phyloP scores from a whole-genome alignment of 768 basidiomycete species.

The Aureoboletus auriporus region DNA sequence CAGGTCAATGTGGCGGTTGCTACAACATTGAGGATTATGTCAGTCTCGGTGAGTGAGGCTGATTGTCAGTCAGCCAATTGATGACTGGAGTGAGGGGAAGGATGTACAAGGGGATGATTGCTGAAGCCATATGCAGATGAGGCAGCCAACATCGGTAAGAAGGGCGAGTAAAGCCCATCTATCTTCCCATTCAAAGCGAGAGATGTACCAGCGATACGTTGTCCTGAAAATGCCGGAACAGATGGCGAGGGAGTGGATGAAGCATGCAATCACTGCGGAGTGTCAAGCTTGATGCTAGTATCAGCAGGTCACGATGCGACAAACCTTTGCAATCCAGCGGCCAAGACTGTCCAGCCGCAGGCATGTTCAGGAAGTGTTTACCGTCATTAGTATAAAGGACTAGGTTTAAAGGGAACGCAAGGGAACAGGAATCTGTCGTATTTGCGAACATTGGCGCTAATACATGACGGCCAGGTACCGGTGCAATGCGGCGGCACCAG shows the following conservation, averaged over 20 bases:
- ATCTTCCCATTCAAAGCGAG: constrained; percentile 16
- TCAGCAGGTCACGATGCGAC: neutral
- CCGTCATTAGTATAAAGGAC: too few relatives aligned
- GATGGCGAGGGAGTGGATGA: constrained; percentile 11
- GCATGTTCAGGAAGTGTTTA: constrained; percentile 4
- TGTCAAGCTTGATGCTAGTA: neutral
- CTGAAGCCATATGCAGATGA: constrained; percentile 6
- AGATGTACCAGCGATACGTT: constrained; percentile 11
- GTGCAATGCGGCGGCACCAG: too few relatives aligned
- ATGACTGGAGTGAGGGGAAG: neutral
- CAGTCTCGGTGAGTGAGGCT: neutral
- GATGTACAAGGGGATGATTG: constrained; percentile 5
- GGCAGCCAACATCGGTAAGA: constrained; percentile 7
- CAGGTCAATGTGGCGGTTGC: neutral
- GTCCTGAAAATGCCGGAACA: constrained; percentile 11
- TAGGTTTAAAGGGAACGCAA: too few relatives aligned
- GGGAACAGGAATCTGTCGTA: too few relatives aligned
- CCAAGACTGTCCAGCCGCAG: constrained; percentile 14
- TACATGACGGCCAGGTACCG: too few relatives aligned
- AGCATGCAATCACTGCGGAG: constrained; percentile 3
- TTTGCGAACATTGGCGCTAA: too few relatives aligned
- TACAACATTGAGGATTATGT: constrained; percentile 5
- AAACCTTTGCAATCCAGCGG: constrained; percentile 12
- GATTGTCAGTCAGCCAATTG: neutral
- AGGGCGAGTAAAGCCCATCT: constrained; percentile 14